Evolutionary conservation across 139 green algal species (phyloP), one percentile per base, ranked within the genome.

Genomic region (Chlorella ohadii): DNA sequence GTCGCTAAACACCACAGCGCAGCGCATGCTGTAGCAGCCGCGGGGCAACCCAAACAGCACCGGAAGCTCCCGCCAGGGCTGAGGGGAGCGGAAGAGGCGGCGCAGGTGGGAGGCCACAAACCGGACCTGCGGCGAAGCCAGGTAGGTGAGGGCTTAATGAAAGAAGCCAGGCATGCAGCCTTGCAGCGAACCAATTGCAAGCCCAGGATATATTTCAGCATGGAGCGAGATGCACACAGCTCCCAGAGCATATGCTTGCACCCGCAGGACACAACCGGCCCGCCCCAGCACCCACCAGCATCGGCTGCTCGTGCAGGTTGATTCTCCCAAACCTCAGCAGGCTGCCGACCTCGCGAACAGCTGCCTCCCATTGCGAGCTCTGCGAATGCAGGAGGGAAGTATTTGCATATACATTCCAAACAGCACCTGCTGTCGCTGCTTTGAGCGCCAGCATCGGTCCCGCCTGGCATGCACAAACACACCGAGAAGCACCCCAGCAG

Each of bases 231-330:
- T n/a, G n/a, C n/a, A n/a, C n/a, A n/a, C n/a, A n/a, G n/a, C n/a
- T n/a, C n/a, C n/a, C n/a, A n/a, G n/a, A n/a, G n/a, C n/a, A n/a
- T n/a, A n/a, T n/a, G n/a, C n/a, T n/a, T n/a, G n/a, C n/a, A n/a
- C n/a, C n/a, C n/a, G n/a, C n/a, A n/a, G n/a, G n/a, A n/a, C n/a
- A n/a, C n/a, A n/a, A n/a, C n/a, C n/a, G n/a, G n/a, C n/a, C n/a
- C n/a, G n/a, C n/a, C n/a, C n/a, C 65, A 72, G 20, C 13, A 72
- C 76, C 28, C 76, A 72, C 76, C 76, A 82, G 59, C 76, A 82
- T 82, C 23, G 76, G 36, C 20, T 82, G 59, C 0, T 33, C 13
- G 0, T 20, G 34, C 1, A 66, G n/a, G 27, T 82, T 33, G 23
- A 82, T 82, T 13, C 76, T 59, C 5, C 55, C 76, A 25, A 82